Percentiles rank a stretch among this genome's conserved stretches.
phyloP scores from a whole-genome alignment of 192 early-diverging fungal genomes.

The Blastocladiella britannica region DNA sequence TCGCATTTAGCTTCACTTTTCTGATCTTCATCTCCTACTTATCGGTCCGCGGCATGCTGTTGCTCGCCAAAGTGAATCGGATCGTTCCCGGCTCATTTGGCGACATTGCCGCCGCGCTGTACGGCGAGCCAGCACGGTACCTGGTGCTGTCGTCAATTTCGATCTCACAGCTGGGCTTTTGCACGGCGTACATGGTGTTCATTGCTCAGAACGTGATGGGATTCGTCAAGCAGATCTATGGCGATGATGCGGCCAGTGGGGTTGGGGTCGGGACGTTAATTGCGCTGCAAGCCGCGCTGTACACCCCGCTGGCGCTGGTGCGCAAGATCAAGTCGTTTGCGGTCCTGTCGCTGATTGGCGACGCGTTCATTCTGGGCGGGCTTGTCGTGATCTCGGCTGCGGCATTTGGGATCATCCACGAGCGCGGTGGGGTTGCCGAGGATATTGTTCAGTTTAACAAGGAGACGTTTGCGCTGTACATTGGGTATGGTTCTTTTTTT shows the following conservation, averaged over 20 bases:
- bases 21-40: conserved; percentile 36
- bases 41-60: conserved; percentile 39
- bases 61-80: conserved; percentile 38
- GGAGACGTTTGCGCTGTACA: conserved; percentile 37
- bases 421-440: conserved; percentile 16
- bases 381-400: conserved; percentile 41
- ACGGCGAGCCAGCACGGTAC: conserved; percentile 34
- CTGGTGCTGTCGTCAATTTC: conserved; percentile 25
- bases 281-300: conserved; percentile 45
- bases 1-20: conserved; percentile 33
- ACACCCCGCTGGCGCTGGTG: conserved; percentile 47
- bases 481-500: conserved; percentile 15
- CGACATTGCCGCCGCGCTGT: conserved; percentile 42
- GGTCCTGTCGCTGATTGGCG: conserved; percentile 30
- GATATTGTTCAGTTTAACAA: conserved; percentile 36
- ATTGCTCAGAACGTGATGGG: conserved; percentile 43
- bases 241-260: conserved; percentile 4
- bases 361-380: conserved; percentile 53
- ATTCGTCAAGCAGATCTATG: neutral
- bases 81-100: conserved; percentile 40
- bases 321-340: conserved; percentile 40
- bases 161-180: conserved; percentile 16
- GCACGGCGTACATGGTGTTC: conserved; percentile 59
- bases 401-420: conserved; percentile 21
- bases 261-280: conserved; percentile 49